Percentiles rank a stretch among this genome's conserved stretches.
Conservation (phyloP, 805 yeast genomes). For the Candida vartiovaarae region DNA sequence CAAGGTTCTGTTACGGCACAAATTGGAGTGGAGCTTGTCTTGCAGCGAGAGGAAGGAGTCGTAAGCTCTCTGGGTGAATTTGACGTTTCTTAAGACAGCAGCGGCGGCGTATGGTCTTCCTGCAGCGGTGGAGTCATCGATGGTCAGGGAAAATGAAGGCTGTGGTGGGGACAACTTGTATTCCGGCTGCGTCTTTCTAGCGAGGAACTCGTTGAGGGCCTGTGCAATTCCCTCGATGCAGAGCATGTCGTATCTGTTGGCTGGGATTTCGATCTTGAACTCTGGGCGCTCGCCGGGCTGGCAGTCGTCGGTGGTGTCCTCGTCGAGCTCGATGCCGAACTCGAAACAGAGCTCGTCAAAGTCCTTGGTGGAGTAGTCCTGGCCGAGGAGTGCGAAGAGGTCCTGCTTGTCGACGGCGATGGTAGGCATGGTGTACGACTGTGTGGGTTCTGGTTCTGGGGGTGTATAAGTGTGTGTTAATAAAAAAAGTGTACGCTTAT, state of each 20-base stretch:
- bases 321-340: conserved; percentile 96
- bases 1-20: conserved; percentile 94
- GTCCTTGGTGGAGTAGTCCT: conserved; percentile 71
- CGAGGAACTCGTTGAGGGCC: conserved; percentile 86
- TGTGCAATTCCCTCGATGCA: conserved; percentile 98
- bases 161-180: conserved; percentile 55
- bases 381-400: conserved; percentile 73
- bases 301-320: conserved; percentile 80
- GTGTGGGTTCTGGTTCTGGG: too few species aligned
- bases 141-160: conserved; percentile 58
- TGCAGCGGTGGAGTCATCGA: conserved; percentile 64
- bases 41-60: conserved; percentile 94
- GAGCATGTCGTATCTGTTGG: conserved; percentile 96
- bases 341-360: conserved; percentile 97
- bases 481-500: too few species aligned
- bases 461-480: too few species aligned
- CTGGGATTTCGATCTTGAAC: conserved; percentile 93
- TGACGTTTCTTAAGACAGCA: conserved; percentile 82
- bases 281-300: conserved; percentile 85
- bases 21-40: conserved; percentile 90
- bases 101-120: conserved; percentile 93
- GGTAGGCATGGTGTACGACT: conserved; percentile 73
- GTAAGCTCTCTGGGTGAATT: conserved; percentile 77
- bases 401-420: conserved; percentile 92
- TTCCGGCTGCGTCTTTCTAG: conserved; percentile 55